These are phyloP conservation scores for Lactarius pseudohatsudake DNA, from an alignment of 768 basidiomycete species.

Conservation along the genomic window DNA sequence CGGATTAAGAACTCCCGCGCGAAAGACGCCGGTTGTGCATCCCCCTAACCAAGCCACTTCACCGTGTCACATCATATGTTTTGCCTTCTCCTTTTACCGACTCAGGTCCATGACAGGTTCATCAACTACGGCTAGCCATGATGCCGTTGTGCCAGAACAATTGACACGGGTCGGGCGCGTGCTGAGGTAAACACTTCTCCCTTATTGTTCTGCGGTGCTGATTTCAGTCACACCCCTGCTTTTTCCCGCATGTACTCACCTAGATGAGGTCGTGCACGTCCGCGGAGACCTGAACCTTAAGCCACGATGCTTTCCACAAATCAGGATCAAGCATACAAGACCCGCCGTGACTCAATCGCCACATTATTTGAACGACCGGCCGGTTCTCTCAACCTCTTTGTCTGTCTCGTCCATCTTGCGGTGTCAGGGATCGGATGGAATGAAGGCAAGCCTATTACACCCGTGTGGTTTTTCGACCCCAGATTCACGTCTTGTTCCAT, in stretches of 20 bases:
- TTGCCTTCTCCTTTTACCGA: constrained; percentile 19
- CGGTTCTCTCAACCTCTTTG: neutral
- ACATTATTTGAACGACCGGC: neutral
- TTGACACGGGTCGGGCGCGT: constrained; percentile 17
- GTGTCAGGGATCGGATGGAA: neutral
- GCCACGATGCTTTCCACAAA: neutral
- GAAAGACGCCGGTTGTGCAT: constrained; percentile 4
- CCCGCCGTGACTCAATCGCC: neutral
- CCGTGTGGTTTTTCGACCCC: constrained; percentile 9
- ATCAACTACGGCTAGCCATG: constrained; percentile 6
- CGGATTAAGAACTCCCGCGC: constrained; percentile 4
- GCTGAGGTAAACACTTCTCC: constrained; percentile 26
- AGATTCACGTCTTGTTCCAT: constrained; percentile 13
- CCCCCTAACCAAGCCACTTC: neutral
- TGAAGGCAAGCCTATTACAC: constrained; percentile 2
- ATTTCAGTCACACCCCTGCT: neutral
- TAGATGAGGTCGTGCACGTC: neutral
- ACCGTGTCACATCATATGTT: constrained; percentile 20
- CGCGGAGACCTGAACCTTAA: constrained; percentile 9
- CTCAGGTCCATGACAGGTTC: constrained; percentile 14
- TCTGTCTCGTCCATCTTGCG: neutral
- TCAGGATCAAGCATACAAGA: neutral
- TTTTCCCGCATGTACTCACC: constrained; percentile 8
- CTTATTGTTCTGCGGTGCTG: constrained; percentile 27
- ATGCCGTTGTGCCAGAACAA: constrained; percentile 26